These are phyloP conservation scores for Helianthus annuus DNA, from an alignment of 129 eudicot genomes.

Conservation along the genomic window HanXRQr2.0-SUNRISE NC_035436.2:207218751-207219250, in stretches of 20 bases:
- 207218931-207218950: conserved; percentile 73
- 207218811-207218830: conserved; percentile 61
- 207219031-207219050: conserved; percentile 58
- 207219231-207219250: conserved; percentile 77
- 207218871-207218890: conserved; percentile 54
- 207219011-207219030: conserved; percentile 56
- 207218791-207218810: conserved; percentile 44
- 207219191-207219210: conserved; percentile 92
- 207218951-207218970: conserved; percentile 63
- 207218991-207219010: conserved; percentile 60
- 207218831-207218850: conserved; percentile 58
- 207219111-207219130: conserved; percentile 83
- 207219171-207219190: conserved; percentile 68
- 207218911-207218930: conserved; percentile 69
- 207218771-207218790: conserved; percentile 33
- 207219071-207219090: conserved; percentile 78
- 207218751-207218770: conserved; percentile 44
- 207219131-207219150: conserved; percentile 83
- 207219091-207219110: conserved; percentile 77
- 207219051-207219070: conserved; percentile 61
- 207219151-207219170: conserved; percentile 70
- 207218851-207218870: conserved; percentile 56
- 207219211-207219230: conserved; percentile 81
- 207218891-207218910: conserved; percentile 50
- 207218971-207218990: conserved; percentile 78